phyloP scores from a whole-genome alignment of 371 early-diverging fungal species.

The Cokeromyces recurvatus region DNA sequence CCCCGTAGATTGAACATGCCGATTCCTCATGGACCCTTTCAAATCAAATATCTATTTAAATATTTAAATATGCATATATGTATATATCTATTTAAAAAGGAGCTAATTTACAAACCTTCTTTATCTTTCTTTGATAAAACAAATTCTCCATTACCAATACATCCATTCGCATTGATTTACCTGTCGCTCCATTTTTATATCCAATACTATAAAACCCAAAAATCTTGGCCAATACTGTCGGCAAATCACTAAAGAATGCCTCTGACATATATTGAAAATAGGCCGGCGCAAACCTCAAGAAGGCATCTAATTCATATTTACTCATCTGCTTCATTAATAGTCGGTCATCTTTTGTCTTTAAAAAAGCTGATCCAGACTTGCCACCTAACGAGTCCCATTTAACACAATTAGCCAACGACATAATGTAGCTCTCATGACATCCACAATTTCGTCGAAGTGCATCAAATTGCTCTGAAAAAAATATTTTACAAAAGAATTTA shows the following conservation, averaged over 20 bases:
- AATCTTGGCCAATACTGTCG: slow-evolving; percentile 90
- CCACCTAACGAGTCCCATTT: slow-evolving; percentile 89
- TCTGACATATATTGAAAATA: slow-evolving; percentile 93
- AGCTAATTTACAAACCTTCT: too few species aligned
- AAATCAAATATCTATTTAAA: slow-evolving; percentile 78
- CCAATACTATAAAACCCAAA: slow-evolving; percentile 92
- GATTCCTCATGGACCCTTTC: slow-evolving; percentile 94
- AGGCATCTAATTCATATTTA: slow-evolving; percentile 84
- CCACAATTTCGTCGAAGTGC: slow-evolving; percentile 83
- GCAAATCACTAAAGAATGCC: slow-evolving; percentile 81
- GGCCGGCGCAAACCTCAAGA: slow-evolving; percentile 88
- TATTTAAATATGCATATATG: neutral
- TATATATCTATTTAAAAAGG: neutral
- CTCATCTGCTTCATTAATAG: slow-evolving; percentile 92
- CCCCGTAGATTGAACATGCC: slow-evolving; percentile 89
- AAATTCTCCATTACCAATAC: slow-evolving; percentile 96
- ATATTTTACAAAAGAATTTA: slow-evolving; percentile 82
- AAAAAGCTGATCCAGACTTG: slow-evolving; percentile 87
- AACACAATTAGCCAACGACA: slow-evolving; percentile 83
- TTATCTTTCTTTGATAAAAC: slow-evolving; percentile 81
- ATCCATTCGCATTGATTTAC: slow-evolving; percentile 83
- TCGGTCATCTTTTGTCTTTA: slow-evolving; percentile 85
- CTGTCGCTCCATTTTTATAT: slow-evolving; percentile 78
- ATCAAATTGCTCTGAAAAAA: slow-evolving; percentile 94
- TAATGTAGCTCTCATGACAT: slow-evolving; percentile 78